Base-by-base conservation (phyloP, 2,329 filamentous ascomycete species). In the Apiospora saccharicola region DNA sequence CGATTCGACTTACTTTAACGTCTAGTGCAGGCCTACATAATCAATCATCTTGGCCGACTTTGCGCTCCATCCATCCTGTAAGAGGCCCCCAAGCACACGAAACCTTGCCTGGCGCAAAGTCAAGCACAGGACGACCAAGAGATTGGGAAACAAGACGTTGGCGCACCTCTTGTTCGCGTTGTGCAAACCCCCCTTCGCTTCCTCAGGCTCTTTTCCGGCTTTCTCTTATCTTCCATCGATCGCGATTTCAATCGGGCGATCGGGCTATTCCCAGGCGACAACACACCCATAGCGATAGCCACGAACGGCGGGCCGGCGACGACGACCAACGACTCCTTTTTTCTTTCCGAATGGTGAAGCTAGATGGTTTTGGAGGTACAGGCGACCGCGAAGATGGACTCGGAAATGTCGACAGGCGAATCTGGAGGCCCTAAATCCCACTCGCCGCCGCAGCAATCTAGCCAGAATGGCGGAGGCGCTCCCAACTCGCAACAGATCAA, bases 311-410 rank as follows among this genome's bases (percentile, higher is more conserved):
- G 57, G 57, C 57, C 34, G 57, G 57, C 67, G 67, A 49, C 44
- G 26, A 49, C 67, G 44, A 46, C 67, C 16, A 69, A 10, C 37
- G 37, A 41, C 37, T 8, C 37, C 37, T 41, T 41, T 41, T 41
- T 41, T 41, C 14, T 26, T 69, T 49, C 44, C 47, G 67, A 46
- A 69, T 49, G 67, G 67, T 49, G 67, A 49, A 12, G 67, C 44
- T 26, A 10, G 14, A 69, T 64, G 57, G 57, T 34, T 64, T n/a
- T 64, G 57, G 57, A 64, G 34, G 57, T 41, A 64, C 57, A 64
- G 67, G 43, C 67, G 43, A 69, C 46, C 30, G 53, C 68, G 46
- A 70, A 34, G 43, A 70, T 70, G 68, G 68, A 70, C 12, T 19
- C 46, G 19, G 68, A 57, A 57, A 57, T 57, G 46, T 51, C 68